A percentile compares a stretch with the other conserved stretches of the same genome.
Evolutionary conservation across 352 stramenopile genomes (phyloP).

Genomic region (Globisporangium acanthophoron): DNA sequence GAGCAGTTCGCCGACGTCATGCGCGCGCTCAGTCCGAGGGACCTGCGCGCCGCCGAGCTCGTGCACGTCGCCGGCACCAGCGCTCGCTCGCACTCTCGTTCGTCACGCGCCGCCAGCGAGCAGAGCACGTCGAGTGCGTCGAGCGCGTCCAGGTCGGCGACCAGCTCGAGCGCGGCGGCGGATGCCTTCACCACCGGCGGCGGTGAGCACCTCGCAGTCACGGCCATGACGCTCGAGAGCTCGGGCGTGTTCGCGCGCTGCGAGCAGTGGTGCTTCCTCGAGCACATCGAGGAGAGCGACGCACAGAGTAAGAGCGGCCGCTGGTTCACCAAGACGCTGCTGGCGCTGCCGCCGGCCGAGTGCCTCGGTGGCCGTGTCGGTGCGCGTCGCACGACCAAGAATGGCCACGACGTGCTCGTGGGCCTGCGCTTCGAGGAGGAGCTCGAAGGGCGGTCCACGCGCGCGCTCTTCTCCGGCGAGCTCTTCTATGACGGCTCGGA

Average conservation of each 20-base stretch:
- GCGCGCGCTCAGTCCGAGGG: slow-evolving; percentile 1
- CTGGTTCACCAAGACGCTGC: slow-evolving; percentile 29
- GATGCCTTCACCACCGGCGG: background rate
- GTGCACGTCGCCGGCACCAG: background rate
- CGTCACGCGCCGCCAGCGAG: background rate
- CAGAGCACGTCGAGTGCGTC: background rate
- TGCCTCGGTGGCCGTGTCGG: slow-evolving; percentile 10
- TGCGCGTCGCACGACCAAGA: slow-evolving; percentile 5
- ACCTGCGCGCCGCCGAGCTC: slow-evolving; percentile 4
- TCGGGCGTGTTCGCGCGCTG: slow-evolving; percentile 27
- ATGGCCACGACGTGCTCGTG: slow-evolving; percentile 35
- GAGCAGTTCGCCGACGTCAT: slow-evolving; percentile 12
- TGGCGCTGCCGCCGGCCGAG: slow-evolving; percentile 18
- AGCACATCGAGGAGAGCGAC: slow-evolving; percentile 9
- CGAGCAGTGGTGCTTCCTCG: slow-evolving; percentile 39
- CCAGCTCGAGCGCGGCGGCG: slow-evolving; percentile 9
- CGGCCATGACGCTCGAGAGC: slow-evolving; percentile 32
- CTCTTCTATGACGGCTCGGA: slow-evolving; percentile 10
- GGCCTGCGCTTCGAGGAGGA: slow-evolving; percentile 44
- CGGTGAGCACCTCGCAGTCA: slow-evolving; percentile 26
- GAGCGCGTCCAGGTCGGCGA: background rate
- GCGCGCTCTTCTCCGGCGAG: slow-evolving; percentile 38
- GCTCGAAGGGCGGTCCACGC: slow-evolving; percentile 19
- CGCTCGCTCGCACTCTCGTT: background rate
- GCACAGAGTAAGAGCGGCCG: background rate